Conservation (phyloP, 805 yeast species). For the Ogataea nonfermentans region DNA sequence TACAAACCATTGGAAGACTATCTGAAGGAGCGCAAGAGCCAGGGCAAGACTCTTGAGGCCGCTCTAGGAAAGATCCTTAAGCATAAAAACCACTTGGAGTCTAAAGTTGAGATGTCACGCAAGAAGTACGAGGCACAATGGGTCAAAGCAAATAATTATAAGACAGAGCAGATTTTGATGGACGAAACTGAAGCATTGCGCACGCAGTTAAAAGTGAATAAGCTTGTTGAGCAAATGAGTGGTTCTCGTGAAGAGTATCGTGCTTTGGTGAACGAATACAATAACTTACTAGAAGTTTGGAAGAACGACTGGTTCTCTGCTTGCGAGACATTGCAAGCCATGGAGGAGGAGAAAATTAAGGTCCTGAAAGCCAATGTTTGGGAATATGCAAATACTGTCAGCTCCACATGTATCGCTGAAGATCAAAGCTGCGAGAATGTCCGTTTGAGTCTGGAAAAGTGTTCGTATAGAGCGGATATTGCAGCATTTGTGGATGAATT, state of each 20-base stretch:
- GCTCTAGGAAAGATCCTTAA: conserved; percentile 54
- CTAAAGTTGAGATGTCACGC: conserved; percentile 39
- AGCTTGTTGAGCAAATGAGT: conserved; percentile 42
- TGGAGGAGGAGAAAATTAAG: conserved; percentile 73
- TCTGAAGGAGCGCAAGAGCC: conserved; percentile 47
- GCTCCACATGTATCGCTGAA: conserved; percentile 73
- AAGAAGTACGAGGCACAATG: conserved; percentile 57
- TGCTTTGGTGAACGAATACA: conserved; percentile 48
- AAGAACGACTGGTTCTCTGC: conserved; percentile 68
- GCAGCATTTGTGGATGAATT: conserved; percentile 48
- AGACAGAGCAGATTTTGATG: conserved; percentile 62
- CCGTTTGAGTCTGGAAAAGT: conserved; percentile 63
- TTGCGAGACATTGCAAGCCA: conserved; percentile 58
- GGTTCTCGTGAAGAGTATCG: conserved; percentile 56
- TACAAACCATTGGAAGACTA: conserved; percentile 54
- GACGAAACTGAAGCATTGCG: conserved; percentile 73
- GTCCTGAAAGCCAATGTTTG: conserved; percentile 69
- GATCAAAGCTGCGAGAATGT: conserved; percentile 76
- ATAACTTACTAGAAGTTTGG: conserved; percentile 61
- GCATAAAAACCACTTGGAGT: conserved; percentile 40
- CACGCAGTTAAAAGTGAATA: conserved; percentile 53
- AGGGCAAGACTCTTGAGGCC: conserved; percentile 54
- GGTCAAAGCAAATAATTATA: conserved; percentile 53
- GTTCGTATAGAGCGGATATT: conserved; percentile 62
- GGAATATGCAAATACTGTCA: conserved; percentile 72